These are phyloP conservation scores for Epichloe festucae DNA, from an alignment of 2,329 filamentous ascomycete species.

Conservation along the genomic window DNA sequence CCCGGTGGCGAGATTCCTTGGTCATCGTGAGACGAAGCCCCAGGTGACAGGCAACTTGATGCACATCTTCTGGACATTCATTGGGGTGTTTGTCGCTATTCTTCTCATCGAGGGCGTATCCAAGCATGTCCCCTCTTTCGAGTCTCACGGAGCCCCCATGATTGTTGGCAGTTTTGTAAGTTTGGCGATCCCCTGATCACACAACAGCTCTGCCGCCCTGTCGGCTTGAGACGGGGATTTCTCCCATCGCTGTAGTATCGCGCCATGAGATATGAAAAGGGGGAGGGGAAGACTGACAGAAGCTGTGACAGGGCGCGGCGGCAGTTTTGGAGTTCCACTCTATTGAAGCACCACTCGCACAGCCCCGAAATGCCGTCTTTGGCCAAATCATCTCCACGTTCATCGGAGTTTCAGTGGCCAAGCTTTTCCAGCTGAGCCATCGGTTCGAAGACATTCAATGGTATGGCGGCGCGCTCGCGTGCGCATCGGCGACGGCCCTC, in stretches of 20 bases:
- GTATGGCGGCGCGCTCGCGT: conserved; percentile 51
- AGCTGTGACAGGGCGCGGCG: conserved; percentile 48
- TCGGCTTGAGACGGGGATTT: too few relatives aligned
- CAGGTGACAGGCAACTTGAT: conserved; percentile 41
- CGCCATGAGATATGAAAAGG: not conserved
- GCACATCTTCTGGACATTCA: conserved; percentile 46
- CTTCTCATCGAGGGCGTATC: conserved; percentile 45
- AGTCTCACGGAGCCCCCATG: conserved; percentile 38
- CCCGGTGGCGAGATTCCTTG: conserved; percentile 55
- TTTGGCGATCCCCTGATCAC: conserved; percentile 9
- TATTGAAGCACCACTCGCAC: conserved; percentile 58
- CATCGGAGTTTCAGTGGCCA: conserved; percentile 48
- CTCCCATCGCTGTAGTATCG: too few relatives aligned
- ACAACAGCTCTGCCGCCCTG: too few relatives aligned
- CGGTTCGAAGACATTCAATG: conserved; percentile 41
- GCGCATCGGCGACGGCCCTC: conserved; percentile 45
- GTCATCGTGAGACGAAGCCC: conserved; percentile 35
- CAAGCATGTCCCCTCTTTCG: conserved; percentile 40
- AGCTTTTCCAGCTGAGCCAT: conserved; percentile 45
- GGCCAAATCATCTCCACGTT: conserved; percentile 53
- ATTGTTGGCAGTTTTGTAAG: conserved; percentile 61
- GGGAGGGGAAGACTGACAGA: not conserved
- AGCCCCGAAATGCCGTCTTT: conserved; percentile 56
- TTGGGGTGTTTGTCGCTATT: conserved; percentile 52
- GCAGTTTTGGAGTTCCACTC: conserved; percentile 64